Evolutionary conservation across 202 grass and related monocot species (phyloP).

Genomic region (Saccharum hybrid): DNA sequence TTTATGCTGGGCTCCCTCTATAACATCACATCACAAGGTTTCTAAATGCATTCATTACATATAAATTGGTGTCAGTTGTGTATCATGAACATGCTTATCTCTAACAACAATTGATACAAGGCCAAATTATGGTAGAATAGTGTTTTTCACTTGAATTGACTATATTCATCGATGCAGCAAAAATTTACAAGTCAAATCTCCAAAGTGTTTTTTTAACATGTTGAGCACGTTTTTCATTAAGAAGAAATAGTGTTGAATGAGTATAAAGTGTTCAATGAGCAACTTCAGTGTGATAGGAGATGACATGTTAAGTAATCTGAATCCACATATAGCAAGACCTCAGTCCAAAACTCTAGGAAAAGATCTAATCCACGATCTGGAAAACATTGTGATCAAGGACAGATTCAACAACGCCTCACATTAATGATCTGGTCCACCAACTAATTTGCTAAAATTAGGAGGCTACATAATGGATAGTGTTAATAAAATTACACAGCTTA

Average conservation of each 20-base stretch:
- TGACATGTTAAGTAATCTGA: neutral
- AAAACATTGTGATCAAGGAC: neutral
- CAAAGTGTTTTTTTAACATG: neutral
- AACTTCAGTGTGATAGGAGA: neutral
- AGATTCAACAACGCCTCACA: neutral
- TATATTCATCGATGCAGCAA: neutral
- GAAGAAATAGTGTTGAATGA: neutral
- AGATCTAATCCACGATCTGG: neutral
- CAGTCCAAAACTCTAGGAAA: neutral
- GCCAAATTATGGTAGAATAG: neutral
- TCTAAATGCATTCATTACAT: neutral
- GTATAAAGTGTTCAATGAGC: neutral
- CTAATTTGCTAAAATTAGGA: neutral
- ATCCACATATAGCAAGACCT: too few relatives aligned
- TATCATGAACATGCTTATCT: neutral
- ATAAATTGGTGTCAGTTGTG: neutral
- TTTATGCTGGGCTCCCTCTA: neutral
- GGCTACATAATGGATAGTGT: neutral
- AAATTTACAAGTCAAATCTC: neutral
- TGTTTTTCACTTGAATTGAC: too few relatives aligned
- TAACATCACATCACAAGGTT: neutral
- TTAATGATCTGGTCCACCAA: neutral
- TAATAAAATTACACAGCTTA: neutral
- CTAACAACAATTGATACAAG: neutral
- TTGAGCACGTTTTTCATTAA: neutral